A percentile compares a stretch with the other conserved stretches of the same genome.
Evolutionary conservation across 2,329 filamentous ascomycete species (phyloP).

Genomic region (Coccinonectria pachysandricola): DNA sequence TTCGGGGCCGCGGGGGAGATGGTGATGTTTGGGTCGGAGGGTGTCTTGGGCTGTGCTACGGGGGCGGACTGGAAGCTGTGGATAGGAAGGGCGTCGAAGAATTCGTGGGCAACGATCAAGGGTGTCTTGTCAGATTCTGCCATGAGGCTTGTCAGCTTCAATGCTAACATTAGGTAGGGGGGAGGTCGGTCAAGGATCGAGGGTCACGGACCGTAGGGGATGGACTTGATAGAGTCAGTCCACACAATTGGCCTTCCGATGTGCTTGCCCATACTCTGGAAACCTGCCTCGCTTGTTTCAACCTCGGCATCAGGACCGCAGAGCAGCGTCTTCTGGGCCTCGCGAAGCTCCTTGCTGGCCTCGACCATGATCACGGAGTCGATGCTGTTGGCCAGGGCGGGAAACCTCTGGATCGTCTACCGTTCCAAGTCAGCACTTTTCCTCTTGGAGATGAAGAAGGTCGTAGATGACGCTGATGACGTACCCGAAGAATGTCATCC

Average conservation of each 20-base stretch:
- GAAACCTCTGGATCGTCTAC: constrained; percentile 80
- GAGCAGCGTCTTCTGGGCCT: constrained; percentile 69
- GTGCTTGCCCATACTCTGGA: constrained; percentile 67
- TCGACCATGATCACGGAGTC: constrained; percentile 91
- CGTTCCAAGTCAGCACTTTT: constrained; percentile 2
- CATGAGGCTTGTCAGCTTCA: constrained; percentile 2
- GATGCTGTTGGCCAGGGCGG: constrained; percentile 62
- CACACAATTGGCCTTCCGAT: constrained; percentile 67
- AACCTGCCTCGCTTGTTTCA: constrained; percentile 62
- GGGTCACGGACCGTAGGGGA: constrained; percentile 51
- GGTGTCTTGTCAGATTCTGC: constrained; percentile 61
- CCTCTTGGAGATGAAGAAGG: no score
- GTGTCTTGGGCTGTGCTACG: constrained; percentile 20
- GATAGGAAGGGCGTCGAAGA: constrained; percentile 96
- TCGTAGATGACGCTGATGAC: no score
- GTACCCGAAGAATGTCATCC: constrained; percentile 86
- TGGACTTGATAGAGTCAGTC: constrained; percentile 80
- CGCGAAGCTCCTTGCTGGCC: constrained; percentile 70
- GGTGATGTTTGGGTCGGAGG: constrained; percentile 18
- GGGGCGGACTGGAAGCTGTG: constrained; percentile 79
- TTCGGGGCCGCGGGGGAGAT: constrained; percentile 25
- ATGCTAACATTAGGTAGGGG: constrained; percentile 2
- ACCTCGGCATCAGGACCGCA: constrained; percentile 61
- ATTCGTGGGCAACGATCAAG: constrained; percentile 94
- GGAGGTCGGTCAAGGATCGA: no score